Percentiles rank a stretch among this genome's conserved stretches.
phyloP scores from a whole-genome alignment of 257 asterid genomes.

The Catharanthus roseus region DNA sequence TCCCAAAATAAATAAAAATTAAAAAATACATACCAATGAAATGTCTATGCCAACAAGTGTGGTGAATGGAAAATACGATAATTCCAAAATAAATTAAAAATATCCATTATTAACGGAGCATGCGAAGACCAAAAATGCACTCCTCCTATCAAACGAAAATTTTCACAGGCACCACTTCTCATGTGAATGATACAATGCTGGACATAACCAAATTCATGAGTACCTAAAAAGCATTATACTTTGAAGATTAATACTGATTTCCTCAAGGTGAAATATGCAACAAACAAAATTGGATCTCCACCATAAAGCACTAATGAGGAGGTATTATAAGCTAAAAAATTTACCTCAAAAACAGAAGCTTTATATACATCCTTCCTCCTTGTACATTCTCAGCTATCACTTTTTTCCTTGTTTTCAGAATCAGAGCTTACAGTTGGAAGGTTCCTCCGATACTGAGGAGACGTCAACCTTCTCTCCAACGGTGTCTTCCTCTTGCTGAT shows the following conservation, averaged over 20 bases:
- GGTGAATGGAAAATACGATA: no score
- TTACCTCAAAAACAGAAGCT: not conserved
- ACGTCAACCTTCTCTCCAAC: conserved; percentile 79
- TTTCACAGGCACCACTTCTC: not conserved
- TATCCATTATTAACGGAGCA: no score
- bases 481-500: conserved; percentile 97
- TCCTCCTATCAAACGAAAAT: not conserved
- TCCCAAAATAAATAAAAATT: no score
- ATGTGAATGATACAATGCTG: no score
- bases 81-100: no score
- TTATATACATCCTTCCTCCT: no score
- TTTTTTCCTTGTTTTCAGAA: conserved; percentile 41
- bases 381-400: conserved; percentile 21
- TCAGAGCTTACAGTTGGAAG: conserved; percentile 60
- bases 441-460: conserved; percentile 66
- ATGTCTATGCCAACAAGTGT: no score
- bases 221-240: not conserved
- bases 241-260: not conserved
- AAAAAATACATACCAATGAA: no score
- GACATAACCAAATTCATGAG: not conserved
- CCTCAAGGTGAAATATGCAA: not conserved
- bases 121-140: not conserved
- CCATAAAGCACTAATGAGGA: no score
- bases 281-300: not conserved
- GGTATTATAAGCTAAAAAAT: not conserved